phyloP scores from a whole-genome alignment of 345 rosid genomes.

The Gossypium raimondii region DNA sequence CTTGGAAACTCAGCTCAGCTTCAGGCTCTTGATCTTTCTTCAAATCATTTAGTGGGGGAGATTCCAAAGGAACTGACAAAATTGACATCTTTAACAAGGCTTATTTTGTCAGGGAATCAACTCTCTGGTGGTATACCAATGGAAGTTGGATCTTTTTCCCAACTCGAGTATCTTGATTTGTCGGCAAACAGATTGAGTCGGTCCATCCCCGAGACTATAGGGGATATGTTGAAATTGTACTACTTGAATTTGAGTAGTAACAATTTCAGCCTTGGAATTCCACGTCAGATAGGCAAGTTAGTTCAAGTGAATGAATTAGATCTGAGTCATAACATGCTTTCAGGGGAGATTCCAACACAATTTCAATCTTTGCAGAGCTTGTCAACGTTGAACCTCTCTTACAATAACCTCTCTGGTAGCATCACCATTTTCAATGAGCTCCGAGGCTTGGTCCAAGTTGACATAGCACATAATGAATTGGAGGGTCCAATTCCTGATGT shows the following conservation, averaged over 20 bases:
- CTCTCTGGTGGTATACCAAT: neutral
- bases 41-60: neutral
- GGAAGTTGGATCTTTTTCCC: neutral
- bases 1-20: neutral
- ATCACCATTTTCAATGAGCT: neutral
- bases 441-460: neutral
- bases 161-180: neutral
- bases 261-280: neutral
- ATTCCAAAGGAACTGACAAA: neutral
- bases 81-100: neutral
- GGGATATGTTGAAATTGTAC: neutral
- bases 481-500: neutral
- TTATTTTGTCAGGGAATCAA: neutral
- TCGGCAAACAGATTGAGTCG: neutral
- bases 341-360: neutral
- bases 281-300: neutral
- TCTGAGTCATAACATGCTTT: constrained; percentile 4
- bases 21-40: neutral
- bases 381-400: neutral
- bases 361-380: neutral
- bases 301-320: neutral
- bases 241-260: constrained; percentile 5
- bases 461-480: neutral
- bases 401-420: neutral
- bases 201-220: neutral